Evolutionary conservation across 371 early-diverging fungal genomes (phyloP).

Genomic region (Mortierella sp.): DNA sequence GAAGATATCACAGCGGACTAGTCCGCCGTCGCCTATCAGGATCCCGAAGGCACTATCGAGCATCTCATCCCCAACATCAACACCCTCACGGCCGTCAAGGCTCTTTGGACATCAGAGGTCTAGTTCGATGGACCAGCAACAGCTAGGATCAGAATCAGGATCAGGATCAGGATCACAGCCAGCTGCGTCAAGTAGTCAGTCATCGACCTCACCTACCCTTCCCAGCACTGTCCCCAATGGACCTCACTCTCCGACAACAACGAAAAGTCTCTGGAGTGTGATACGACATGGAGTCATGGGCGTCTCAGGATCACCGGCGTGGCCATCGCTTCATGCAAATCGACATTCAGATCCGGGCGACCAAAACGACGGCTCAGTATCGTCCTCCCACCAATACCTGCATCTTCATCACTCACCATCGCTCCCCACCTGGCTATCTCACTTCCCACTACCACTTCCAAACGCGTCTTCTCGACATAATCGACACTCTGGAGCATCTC

Average conservation of each 20-base stretch:
- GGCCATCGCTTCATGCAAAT: slow-evolving; percentile 43
- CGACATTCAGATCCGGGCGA: slow-evolving; percentile 25
- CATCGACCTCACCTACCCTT: slow-evolving; percentile 14
- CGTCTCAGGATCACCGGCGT: slow-evolving; percentile 48
- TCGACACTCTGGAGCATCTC: slow-evolving; percentile 13
- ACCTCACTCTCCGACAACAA: slow-evolving; percentile 29
- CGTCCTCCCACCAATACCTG: slow-evolving; percentile 14
- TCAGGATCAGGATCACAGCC: no score
- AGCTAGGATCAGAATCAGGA: slow-evolving; percentile 16
- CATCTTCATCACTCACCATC: slow-evolving; percentile 33
- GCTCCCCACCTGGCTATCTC: slow-evolving; percentile 46
- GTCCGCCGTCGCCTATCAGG: slow-evolving; percentile 33
- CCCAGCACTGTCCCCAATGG: slow-evolving; percentile 2
- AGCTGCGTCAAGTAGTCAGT: slow-evolving; percentile 16
- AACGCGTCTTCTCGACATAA: slow-evolving; percentile 31
- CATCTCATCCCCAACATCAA: slow-evolving; percentile 6
- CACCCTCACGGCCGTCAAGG: slow-evolving; percentile 27
- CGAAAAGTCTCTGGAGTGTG: slow-evolving; percentile 51
- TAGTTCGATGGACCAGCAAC: slow-evolving; percentile 21
- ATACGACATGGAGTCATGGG: slow-evolving; percentile 57
- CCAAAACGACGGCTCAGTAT: slow-evolving; percentile 7
- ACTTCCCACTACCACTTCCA: slow-evolving; percentile 46
- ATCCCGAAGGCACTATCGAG: slow-evolving; percentile 21
- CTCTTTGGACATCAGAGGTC: slow-evolving; percentile 42
- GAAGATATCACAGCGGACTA: slow-evolving; percentile 35